phyloP scores from a whole-genome alignment of 1,284 basidiomycete species.

The Marasmius fiardii region DNA sequence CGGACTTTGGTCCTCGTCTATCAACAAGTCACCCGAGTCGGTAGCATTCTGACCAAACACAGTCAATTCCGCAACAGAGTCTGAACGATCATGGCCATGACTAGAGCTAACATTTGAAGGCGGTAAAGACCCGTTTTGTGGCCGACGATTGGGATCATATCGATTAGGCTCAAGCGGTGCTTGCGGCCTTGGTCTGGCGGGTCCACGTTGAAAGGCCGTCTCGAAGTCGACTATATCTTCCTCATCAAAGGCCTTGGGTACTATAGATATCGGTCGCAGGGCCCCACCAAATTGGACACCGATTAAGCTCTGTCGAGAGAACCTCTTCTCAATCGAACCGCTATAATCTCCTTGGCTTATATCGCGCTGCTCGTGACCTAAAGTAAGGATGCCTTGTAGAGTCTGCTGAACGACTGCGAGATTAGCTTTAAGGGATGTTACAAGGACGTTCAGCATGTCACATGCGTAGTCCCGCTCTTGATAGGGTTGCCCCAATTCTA shows the following conservation, averaged over 20 bases:
- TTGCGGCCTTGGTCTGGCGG: background rate
- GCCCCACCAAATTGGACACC: constrained; percentile 42
- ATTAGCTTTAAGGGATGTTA: constrained; percentile 50
- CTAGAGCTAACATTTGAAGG: background rate
- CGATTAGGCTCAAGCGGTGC: constrained; percentile 1
- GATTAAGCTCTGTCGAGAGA: constrained; percentile 63
- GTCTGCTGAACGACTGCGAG: constrained; percentile 53
- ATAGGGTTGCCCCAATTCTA: constrained; percentile 28
- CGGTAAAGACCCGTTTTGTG: background rate
- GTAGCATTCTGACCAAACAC: background rate
- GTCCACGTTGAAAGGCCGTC: constrained; percentile 40
- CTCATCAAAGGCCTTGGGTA: constrained; percentile 21
- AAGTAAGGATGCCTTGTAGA: constrained; percentile 53
- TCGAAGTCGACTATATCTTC: constrained; percentile 64
- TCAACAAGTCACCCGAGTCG: background rate
- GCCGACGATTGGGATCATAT: background rate
- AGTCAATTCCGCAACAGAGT: background rate
- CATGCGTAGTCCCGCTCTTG: constrained; percentile 36
- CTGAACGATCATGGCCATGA: background rate
- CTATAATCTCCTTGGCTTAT: constrained; percentile 65
- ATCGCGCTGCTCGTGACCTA: constrained; percentile 70
- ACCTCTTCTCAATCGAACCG: constrained; percentile 70
- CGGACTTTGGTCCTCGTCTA: background rate
- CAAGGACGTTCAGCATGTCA: constrained; percentile 46
- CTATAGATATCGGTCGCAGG: constrained; percentile 30